These are phyloP conservation scores for Cairneyella variabilis DNA, from an alignment of 495 filamentous ascomycete species.

Conservation along the genomic window DNA sequence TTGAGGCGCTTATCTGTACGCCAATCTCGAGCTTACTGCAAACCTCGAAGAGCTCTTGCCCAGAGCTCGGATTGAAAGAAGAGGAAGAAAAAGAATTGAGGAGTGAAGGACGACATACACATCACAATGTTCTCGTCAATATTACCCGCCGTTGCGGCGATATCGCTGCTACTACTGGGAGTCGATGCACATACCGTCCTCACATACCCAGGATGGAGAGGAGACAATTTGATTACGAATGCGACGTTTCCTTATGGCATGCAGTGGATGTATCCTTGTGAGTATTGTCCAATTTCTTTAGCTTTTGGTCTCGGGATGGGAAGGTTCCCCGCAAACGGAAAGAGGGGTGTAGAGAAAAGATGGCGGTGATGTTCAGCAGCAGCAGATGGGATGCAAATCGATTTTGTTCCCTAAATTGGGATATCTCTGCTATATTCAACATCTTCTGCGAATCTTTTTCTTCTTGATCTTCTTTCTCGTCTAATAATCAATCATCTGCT, in stretches of 20 bases:
- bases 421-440: too few relatives aligned
- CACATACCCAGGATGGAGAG: slow-evolving; percentile 91
- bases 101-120: background rate
- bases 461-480: background rate
- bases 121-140: slow-evolving; percentile 6
- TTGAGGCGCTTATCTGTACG: too few relatives aligned
- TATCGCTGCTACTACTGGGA: background rate
- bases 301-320: background rate
- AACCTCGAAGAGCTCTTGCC: too few relatives aligned
- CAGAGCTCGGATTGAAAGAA: background rate
- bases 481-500: slow-evolving; percentile 1
- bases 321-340: background rate
- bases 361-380: too few relatives aligned
- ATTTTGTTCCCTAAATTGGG: too few relatives aligned
- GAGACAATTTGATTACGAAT: slow-evolving; percentile 84
- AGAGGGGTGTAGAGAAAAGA: background rate
- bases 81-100: too few relatives aligned
- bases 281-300: slow-evolving; percentile 31
- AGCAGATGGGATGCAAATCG: too few relatives aligned
- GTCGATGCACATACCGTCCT: slow-evolving; percentile 81
- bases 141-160: slow-evolving; percentile 4
- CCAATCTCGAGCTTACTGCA: too few relatives aligned
- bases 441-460: background rate
- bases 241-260: slow-evolving; percentile 84
- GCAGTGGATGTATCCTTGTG: slow-evolving; percentile 99